A percentile compares a stretch with the other conserved stretches of the same genome.
phyloP scores from a whole-genome alignment of 257 asterid genomes.

The Schizonepeta tenuifolia region DNA sequence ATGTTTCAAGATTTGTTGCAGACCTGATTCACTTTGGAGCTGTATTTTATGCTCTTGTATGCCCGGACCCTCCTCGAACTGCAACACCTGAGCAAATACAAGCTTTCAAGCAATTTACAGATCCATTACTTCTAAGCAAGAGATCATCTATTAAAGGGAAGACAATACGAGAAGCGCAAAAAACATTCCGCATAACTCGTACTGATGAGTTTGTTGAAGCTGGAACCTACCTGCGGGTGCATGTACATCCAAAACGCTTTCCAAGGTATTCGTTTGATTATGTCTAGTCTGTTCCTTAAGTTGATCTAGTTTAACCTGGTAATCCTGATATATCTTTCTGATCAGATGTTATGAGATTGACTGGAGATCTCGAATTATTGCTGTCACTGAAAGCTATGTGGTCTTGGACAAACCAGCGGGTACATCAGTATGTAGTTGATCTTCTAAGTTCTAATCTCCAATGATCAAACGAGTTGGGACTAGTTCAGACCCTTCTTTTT shows the following conservation, averaged over 20 bases:
- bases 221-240: constrained; percentile 92
- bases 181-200: constrained; percentile 71
- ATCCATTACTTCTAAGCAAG: constrained; percentile 63
- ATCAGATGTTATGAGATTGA: constrained; percentile 92
- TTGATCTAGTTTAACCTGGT: neutral
- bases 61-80: constrained; percentile 84
- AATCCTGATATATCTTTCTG: constrained; percentile 25
- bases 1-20: constrained; percentile 71
- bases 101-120: constrained; percentile 67
- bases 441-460: constrained; percentile 24
- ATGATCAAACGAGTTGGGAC: neutral
- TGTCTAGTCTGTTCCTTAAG: neutral
- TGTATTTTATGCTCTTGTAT: constrained; percentile 86
- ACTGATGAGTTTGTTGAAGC: constrained; percentile 75
- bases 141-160: constrained; percentile 86
- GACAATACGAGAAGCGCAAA: constrained; percentile 86
- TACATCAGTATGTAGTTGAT: constrained; percentile 76
- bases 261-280: constrained; percentile 62
- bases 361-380: constrained; percentile 90
- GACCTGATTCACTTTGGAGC: constrained; percentile 98
- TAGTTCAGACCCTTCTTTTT: constrained; percentile 31
- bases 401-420: constrained; percentile 97
- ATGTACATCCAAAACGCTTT: constrained; percentile 96
- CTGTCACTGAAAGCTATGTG: constrained; percentile 69
- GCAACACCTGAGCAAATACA: constrained; percentile 79